Conservation (phyloP, 1,284 basidiomycete genomes). For the Apiotrichum laibachii region DNA sequence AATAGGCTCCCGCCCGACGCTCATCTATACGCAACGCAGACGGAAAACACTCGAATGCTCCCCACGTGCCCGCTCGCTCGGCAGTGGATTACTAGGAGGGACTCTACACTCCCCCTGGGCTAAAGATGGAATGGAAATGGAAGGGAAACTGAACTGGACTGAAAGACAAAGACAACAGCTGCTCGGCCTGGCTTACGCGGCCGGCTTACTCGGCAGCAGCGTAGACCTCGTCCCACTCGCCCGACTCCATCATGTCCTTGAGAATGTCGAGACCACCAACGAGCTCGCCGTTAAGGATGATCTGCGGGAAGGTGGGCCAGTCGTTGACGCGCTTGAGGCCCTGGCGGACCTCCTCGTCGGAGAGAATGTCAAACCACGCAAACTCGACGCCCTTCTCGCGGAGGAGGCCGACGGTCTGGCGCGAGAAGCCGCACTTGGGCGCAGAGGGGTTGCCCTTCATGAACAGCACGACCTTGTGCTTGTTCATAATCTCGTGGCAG, state of each 20-base stretch:
- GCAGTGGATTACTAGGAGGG: background rate
- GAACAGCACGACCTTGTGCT: constrained; percentile 71
- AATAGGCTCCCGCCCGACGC: background rate
- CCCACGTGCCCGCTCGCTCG: too few relatives aligned
- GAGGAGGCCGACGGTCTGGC: constrained; percentile 66
- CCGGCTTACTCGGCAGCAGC: constrained; percentile 9
- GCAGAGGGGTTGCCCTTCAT: constrained; percentile 92
- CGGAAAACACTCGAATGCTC: background rate
- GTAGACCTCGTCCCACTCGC: constrained; percentile 50
- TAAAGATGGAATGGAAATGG: background rate
- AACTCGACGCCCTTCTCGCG: constrained; percentile 63
- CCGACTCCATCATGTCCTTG: constrained; percentile 60
- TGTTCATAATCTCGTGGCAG: constrained; percentile 62
- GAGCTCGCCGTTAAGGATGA: constrained; percentile 81
- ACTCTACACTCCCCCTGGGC: background rate
- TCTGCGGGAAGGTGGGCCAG: constrained; percentile 59
- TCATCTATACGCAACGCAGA: background rate
- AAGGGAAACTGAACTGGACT: background rate
- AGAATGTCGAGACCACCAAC: constrained; percentile 68
- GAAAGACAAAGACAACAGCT: background rate
- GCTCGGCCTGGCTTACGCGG: background rate
- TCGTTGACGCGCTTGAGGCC: constrained; percentile 55
- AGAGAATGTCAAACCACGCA: constrained; percentile 69
- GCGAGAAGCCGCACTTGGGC: constrained; percentile 81
- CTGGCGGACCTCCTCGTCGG: constrained; percentile 66